Percentiles rank a stretch among this genome's conserved stretches.
These are phyloP conservation scores for Aspergillus sp. DNA, from an alignment of 2,329 filamentous ascomycete species.

Conservation along the genomic window DNA sequence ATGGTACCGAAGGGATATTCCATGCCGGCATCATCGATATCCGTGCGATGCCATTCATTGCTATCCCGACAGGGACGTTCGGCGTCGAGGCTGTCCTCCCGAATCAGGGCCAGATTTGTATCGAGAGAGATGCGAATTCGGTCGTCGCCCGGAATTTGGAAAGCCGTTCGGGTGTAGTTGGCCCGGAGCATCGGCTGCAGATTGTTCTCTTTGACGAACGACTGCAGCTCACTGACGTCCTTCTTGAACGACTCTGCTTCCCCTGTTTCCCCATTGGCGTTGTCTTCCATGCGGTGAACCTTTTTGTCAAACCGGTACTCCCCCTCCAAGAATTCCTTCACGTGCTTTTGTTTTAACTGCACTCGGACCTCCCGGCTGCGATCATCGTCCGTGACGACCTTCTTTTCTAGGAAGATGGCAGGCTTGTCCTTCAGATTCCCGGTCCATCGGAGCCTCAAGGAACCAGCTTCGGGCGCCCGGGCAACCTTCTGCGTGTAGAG, in stretches of 20 bases:
- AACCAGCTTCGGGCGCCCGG: slow-evolving; percentile 71
- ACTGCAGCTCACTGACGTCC: slow-evolving; percentile 74
- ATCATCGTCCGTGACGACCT: slow-evolving; percentile 74
- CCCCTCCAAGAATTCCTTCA: slow-evolving; percentile 80
- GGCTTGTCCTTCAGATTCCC: slow-evolving; percentile 77
- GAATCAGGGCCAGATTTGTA: slow-evolving; percentile 85
- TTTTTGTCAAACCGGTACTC: slow-evolving; percentile 92
- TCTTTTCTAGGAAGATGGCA: slow-evolving; percentile 85
- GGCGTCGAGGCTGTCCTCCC: slow-evolving; percentile 70
- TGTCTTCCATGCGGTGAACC: slow-evolving; percentile 77
- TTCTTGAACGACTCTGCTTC: slow-evolving; percentile 69
- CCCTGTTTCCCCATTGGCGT: slow-evolving; percentile 65
- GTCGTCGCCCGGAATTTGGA: slow-evolving; percentile 92
- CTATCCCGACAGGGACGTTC: slow-evolving; percentile 87
- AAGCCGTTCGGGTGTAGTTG: slow-evolving; percentile 91
- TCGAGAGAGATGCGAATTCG: slow-evolving; percentile 90
- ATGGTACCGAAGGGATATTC: slow-evolving; percentile 84
- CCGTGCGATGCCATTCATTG: slow-evolving; percentile 82
- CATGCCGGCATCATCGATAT: slow-evolving; percentile 82
- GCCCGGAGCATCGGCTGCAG: slow-evolving; percentile 84
- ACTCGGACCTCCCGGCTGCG: slow-evolving; percentile 77
- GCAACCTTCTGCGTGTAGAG: slow-evolving; percentile 85
- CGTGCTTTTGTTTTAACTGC: slow-evolving; percentile 89
- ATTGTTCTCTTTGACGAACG: slow-evolving; percentile 72
- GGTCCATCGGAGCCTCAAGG: slow-evolving; percentile 86